Conservation (phyloP, 1,284 basidiomycete species). For the Irpex lacteus region DNA sequence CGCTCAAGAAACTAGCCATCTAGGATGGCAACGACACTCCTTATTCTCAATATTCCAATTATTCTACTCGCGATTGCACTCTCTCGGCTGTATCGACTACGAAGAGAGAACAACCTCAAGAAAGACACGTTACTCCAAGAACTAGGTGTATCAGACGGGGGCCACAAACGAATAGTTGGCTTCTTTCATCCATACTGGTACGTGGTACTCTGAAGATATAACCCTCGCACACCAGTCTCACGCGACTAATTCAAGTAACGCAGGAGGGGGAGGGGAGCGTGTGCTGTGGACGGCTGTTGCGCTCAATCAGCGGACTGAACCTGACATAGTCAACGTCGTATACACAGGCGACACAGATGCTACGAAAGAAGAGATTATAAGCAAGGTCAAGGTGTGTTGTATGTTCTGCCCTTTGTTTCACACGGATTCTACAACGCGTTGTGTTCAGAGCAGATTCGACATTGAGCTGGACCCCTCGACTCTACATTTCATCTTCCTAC, state of each 20-base stretch:
- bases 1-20: neutral
- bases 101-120: neutral
- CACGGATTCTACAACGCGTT: neutral
- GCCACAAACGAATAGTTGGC: slow-evolving; percentile 56
- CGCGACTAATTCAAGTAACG: slow-evolving; percentile 68
- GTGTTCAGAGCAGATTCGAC: slow-evolving; percentile 73
- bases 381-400: slow-evolving; percentile 71
- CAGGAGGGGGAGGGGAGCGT: slow-evolving; percentile 95
- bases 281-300: slow-evolving; percentile 94
- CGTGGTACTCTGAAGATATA: slow-evolving; percentile 25
- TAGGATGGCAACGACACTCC: neutral
- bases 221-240: slow-evolving; percentile 25
- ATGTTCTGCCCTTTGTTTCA: neutral
- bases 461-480: slow-evolving; percentile 66
- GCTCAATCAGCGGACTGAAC: slow-evolving; percentile 72
- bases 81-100: neutral
- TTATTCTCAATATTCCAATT: neutral
- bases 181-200: slow-evolving; percentile 98
- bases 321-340: slow-evolving; percentile 74
- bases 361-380: slow-evolving; percentile 80
- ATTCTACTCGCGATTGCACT: neutral
- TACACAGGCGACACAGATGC: slow-evolving; percentile 88
- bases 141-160: slow-evolving; percentile 1
- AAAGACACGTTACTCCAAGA: neutral
- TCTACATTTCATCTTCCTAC: slow-evolving; percentile 79